These are phyloP conservation scores for Suhomyces tanzawaensis DNA, from an alignment of 805 yeast species.

Conservation along the genomic window DNA sequence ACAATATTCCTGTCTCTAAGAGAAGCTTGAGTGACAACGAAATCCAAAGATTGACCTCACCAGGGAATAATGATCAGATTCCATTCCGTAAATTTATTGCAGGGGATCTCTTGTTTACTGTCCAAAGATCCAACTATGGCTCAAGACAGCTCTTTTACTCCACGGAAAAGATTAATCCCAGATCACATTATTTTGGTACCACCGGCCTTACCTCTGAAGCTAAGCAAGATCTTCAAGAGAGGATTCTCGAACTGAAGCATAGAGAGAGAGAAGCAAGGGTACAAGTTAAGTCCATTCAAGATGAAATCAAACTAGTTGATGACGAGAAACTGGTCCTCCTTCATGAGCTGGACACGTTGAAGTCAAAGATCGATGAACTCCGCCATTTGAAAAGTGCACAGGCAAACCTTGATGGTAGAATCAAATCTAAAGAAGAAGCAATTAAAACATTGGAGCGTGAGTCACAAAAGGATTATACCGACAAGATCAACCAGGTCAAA, in stretches of 20 bases:
- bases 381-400: conserved; percentile 13
- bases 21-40: conserved; percentile 43
- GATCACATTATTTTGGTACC: conserved; percentile 30
- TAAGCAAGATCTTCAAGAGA: conserved; percentile 11
- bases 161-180: conserved; percentile 29
- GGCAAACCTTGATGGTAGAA: conserved; percentile 20
- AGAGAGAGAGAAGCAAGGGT: conserved; percentile 12
- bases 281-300: conserved; percentile 15
- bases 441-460: conserved; percentile 34
- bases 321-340: conserved; percentile 10
- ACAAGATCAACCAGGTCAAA: conserved; percentile 35
- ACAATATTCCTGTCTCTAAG: conserved; percentile 61
- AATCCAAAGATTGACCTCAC: conserved; percentile 34
- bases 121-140: conserved; percentile 65
- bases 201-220: conserved; percentile 32
- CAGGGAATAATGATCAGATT: conserved; percentile 37
- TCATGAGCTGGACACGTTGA: conserved; percentile 7
- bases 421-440: conserved; percentile 25
- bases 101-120: conserved; percentile 50
- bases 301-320: conserved; percentile 15
- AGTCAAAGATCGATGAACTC: conserved; percentile 11
- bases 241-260: conserved; percentile 12
- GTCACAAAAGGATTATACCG: conserved; percentile 41
- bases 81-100: conserved; percentile 58
- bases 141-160: conserved; percentile 47